Base-by-base conservation (phyloP, 2,329 filamentous ascomycete genomes). In the Stachybotrys chlorohalonatus region DNA sequence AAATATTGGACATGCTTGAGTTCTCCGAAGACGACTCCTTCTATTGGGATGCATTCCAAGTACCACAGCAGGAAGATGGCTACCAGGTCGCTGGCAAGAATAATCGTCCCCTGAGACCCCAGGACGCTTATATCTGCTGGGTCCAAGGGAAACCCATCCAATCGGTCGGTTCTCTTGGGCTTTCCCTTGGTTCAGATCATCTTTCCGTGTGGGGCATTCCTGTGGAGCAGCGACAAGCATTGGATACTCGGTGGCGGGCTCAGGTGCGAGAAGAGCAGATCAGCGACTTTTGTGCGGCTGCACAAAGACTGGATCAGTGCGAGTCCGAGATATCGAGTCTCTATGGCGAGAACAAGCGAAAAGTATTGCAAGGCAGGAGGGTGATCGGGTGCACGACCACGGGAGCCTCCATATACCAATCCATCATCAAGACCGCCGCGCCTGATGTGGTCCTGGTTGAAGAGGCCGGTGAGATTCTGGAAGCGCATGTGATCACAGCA, bases 301-400 rank as follows among this genome's bases (percentile, higher is more conserved):
- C 70, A 0, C 56, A 66, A 4, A 62, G 70, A 1, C 79, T 76
- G 58, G 74, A 82, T 52, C 53, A 65, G 0, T 65, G 66, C 4
- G 73, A 79, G 11, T 60, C 67, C 0, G 63, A 66, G 6, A 60
- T 84, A 1, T 68, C 73, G 1, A 69, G 68, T 2, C 64, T 83
- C 0, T 75, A 74, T 17, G 70, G 67, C 6, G 71, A 80, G 49
- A 69, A 60, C 3, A 72, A 76, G 17, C 67, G 70, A 0, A 54
- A 63, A 0, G 70, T 77, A 0, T 72, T 89, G 2, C 66, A 68
- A n/a, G 64, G 61, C 0, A 86, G 82, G 60, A 72, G 78, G 1
- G 75, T 91, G 11, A 84, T 91, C 48, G 85, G 77, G 0, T 89
- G 84, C 58, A 91, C 87, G 0, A 90, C 87, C 0, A 90, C 84